Evolutionary conservation across 2,329 filamentous ascomycete species (phyloP), one percentile per base, ranked within the genome.

Genomic region (Penicillium sp.): DNA sequence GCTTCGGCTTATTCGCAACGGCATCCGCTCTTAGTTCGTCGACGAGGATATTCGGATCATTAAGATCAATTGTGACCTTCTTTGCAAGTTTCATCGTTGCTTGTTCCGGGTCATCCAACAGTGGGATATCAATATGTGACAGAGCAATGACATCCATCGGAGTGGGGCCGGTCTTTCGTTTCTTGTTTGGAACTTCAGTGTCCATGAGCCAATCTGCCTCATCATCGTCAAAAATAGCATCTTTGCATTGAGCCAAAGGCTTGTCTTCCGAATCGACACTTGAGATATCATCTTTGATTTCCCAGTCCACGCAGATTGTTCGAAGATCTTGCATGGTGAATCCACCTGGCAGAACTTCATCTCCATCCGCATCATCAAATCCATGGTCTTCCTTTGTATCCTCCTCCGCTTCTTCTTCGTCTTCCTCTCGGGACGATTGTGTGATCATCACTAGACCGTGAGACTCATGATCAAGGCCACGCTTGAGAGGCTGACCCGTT

Each of bases 301-400:
- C 86, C 89, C 91, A 97, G 69, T 97, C 90, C 55, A 90, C 85
- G 66, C 92, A 97, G 6, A 94, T 84, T 43, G 95, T 84, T 53
- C 90, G 85, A 51, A 99, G 84, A 65, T 97, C 92, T 48, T 87
- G 83, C 72, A 93, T 82, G 0, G 84, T 89, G 57, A 90, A 84
- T 2, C 90, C 90, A 30, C 86, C 89, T 16, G 76, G 76, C 8
- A 78, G 69, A 2, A 94, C 79, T 18, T 81, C 82, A 63, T 93
- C 88, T 13, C 83, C 67, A 8, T 85, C 83, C 19, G 80, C 75
- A 27, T 81, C 76, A 26, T 75, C 46, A 56, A 10, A 16, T 84
- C 81, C 26, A 81, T 68, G 32, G 4, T 78, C 77, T 39, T 81
- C 73, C 40, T 72, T 72, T 5, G 78, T 73, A 55, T 76, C 77